Base-by-base conservation (phyloP, 306 rosid genomes). In the Phaseolus lunatus region DNA sequence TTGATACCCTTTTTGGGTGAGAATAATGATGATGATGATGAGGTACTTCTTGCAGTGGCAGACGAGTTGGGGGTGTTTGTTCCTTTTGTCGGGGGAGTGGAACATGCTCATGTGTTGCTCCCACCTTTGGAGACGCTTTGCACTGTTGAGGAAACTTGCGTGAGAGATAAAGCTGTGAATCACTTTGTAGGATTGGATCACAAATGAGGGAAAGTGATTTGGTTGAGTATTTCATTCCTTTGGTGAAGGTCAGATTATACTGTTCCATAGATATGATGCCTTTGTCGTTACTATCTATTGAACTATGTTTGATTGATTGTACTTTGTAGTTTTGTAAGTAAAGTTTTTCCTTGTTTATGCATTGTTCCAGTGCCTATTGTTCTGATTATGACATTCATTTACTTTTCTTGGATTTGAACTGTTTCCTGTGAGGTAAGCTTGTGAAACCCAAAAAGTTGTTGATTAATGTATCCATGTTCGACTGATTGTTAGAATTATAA, bases 51-150 rank as follows among this genome's bases (percentile, higher is more conserved):
- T 81, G 96, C 92, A 9, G 87, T 88, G 93, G 93, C 93, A 0
- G 96, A 92, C 64, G 97, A 92, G 85, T 85, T 92, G 86, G 97
- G 97, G 39, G 97, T 90, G 73, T 90, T 92, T 67, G 50, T 88
- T 78, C 96, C 97, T 5, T 90, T 84, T 84, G 97, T 92, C 35
- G 97, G 97, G 39, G 97, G 97, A 43, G 90, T 85, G 82, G 97
- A 92, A 67, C 86, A 88, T 84, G 97, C 96, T 70, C 81, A 87
- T 72, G 88, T 90, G 58, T 70, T 92, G 88, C 95, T 92, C 26
- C 91, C 93, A 6, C 96, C 97, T 9, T 54, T 92, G 82, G 97
- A 92, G 77, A 92, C 86, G 1, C 93, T 92, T 76, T 90, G 93
- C 85, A 88, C 89, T 9, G 97, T 90, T 57, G 97, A 92, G 87